phyloP scores from a whole-genome alignment of 352 stramenopile genomes.

The Pythium coloratum region DNA sequence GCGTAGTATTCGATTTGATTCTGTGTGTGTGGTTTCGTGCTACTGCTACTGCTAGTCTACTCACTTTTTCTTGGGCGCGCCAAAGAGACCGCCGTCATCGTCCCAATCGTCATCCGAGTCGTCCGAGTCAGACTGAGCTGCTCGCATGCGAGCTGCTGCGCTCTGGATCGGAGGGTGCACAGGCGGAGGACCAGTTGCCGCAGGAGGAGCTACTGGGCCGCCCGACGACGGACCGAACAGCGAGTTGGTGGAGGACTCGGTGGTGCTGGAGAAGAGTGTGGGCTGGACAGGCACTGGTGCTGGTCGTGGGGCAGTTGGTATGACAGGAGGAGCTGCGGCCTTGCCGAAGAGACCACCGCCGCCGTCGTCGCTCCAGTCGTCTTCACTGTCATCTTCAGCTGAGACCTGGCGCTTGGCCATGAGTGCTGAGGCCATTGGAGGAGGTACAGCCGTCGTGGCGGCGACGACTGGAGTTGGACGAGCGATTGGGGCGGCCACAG shows the following conservation, averaged over 20 bases:
- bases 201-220: constrained; percentile 11
- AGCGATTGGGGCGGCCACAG: constrained; percentile 9
- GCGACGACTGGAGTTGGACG: constrained; percentile 11
- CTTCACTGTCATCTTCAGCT: constrained; percentile 46
- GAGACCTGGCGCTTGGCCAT: constrained; percentile 44
- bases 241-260: constrained; percentile 15
- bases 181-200: constrained; percentile 15
- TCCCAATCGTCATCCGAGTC: constrained; percentile 63
- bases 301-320: constrained; percentile 19
- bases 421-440: constrained; percentile 36
- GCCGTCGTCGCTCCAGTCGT: constrained; percentile 63
- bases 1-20: constrained; percentile 2
- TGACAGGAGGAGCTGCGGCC: constrained; percentile 4
- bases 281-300: constrained; percentile 13
- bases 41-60: background rate
- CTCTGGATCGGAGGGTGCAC: constrained; percentile 51
- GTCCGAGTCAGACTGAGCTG: constrained; percentile 37
- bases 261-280: constrained; percentile 11
- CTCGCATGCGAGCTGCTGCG: constrained; percentile 46
- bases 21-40: background rate
- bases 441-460: constrained; percentile 22
- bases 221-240: constrained; percentile 31
- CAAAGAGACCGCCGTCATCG: constrained; percentile 67
- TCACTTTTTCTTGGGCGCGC: constrained; percentile 23
- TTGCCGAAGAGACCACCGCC: constrained; percentile 53